Base-by-base conservation (phyloP, 495 filamentous ascomycete species). In the Corynascus novoguineensis region DNA sequence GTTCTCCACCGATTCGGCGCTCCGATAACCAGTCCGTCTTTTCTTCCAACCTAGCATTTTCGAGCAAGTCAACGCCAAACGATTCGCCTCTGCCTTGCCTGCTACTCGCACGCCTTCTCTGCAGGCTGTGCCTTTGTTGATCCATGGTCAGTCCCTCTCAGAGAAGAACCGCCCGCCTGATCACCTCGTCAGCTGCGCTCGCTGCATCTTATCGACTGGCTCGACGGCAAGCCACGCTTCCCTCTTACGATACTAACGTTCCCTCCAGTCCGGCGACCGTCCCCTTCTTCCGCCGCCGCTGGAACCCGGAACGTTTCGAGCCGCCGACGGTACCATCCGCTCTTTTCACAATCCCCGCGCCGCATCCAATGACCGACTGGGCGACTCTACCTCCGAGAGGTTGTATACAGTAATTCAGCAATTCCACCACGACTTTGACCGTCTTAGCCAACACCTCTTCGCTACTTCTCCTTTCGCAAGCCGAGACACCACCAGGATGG, bases 341-440 rank as follows among this genome's bases (percentile, higher is more conserved):
- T 49, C 15, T 48, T 66, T 35, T 25, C 32, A 25, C 51, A 32
- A 8, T 40, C 15, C 28, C 40, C 38, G 17, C 14, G 11, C 63
- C 47, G 70, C 73, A 37, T 65, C 74, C 64, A 67, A 78, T 67
- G 69, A 68, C 53, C 65, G 63, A 60, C 65, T 59, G 44, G 52
- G 65, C 7, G 63, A 73, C 38, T 74, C 64, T 38, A 65, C 71
- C 17, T 74, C 74, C 32, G 73, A 70, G 62, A 71, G 78, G 59
- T 59, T 77, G 52, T 71, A 70, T 57, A 64, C 71, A 60, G 68
- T 73, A 47, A 70, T 78, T 70, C 77, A 72, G 55, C 66, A 72
- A 45, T 74, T 71, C 56, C 69, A 75, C 55, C 37, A 57, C 28
- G 67, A 64, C 25, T 41, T 67, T 44, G 57, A 70, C 12, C 48